Percentiles rank a stretch among this genome's conserved stretches.
These are phyloP conservation scores for Thymus quinquecostatus DNA, from an alignment of 257 asterid species.

Conservation along the genomic window DNA sequence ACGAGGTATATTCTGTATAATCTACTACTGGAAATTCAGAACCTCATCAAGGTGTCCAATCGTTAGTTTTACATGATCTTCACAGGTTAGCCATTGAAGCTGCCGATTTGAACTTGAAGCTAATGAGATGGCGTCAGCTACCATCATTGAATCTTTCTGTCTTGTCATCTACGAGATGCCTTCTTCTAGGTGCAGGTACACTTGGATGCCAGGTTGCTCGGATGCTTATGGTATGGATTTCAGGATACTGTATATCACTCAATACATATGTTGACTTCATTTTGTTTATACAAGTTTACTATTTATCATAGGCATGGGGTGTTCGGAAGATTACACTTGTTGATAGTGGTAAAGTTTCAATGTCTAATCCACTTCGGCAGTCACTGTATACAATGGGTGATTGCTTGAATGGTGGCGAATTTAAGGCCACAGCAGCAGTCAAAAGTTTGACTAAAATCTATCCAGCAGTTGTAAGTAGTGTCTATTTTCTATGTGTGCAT, in stretches of 20 bases:
- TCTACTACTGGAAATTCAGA: slow-evolving; percentile 21
- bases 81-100: slow-evolving; percentile 85
- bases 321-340: slow-evolving; percentile 78
- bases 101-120: slow-evolving; percentile 96
- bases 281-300: not conserved
- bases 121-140: slow-evolving; percentile 96
- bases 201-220: slow-evolving; percentile 99
- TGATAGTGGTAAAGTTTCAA: slow-evolving; percentile 90
- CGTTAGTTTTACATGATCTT: slow-evolving; percentile 29
- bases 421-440: slow-evolving; percentile 83
- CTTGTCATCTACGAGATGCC: slow-evolving; percentile 74
- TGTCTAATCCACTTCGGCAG: slow-evolving; percentile 96
- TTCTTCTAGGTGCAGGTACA: slow-evolving; percentile 95
- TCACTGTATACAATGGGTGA: slow-evolving; percentile 86
- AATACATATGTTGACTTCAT: slow-evolving; percentile 4
- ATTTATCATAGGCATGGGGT: slow-evolving; percentile 88
- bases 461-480: slow-evolving; percentile 77
- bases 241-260: slow-evolving; percentile 16
- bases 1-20: slow-evolving; percentile 56
- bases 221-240: slow-evolving; percentile 86
- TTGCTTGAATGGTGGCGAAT: slow-evolving; percentile 91
- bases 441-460: slow-evolving; percentile 72
- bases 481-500: slow-evolving; percentile 18
- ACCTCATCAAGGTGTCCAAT: slow-evolving; percentile 21
- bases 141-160: slow-evolving; percentile 71